Base-by-base conservation (phyloP, 1,284 basidiomycete genomes). In the Heliocybe sulcata region DNA sequence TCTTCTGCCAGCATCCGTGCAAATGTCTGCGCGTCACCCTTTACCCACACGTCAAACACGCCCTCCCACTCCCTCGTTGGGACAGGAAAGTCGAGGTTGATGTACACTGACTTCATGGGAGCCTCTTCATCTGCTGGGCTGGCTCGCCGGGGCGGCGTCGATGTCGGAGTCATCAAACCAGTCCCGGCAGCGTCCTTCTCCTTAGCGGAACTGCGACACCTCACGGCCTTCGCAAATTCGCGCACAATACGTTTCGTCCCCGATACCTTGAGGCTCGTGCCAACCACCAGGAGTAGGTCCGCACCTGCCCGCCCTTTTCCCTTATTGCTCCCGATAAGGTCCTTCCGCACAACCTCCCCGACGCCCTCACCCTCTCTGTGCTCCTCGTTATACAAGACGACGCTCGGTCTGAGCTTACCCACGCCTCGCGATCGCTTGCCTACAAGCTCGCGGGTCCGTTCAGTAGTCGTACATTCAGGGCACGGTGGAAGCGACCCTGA, bases 201-300 rank as follows among this genome's bases (percentile, higher is more conserved):
- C 25, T 65, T 67, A 11, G 69, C 63, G 25, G 65, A 58, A 2
- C 71, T 71, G 35, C 82, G 75, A 10, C 77, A 74, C 57, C 77
- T 80, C 27, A 91, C 82, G 10, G 90, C 87, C 69, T 92, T 94
- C 27, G 91, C 80, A 69, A 97, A 92, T 69, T 97, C 93, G 58
- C 92, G 83, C 27, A 96, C 92, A 66, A 98, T 91, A 59, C 91
- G 78, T 70, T 96, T 97, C 51, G 94, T 95, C 10, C 94, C 94
- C 1, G 92, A 93, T 9, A 98, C 91, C 60, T 87, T 82, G 55
- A 98, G 73, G 65, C 87, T 92, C 50, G 94, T 97, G 33, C 94
- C 94, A 14, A 92, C 93, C 9, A 98, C 94, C 51, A 98, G 73
- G 48, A 98, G 74, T 50, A 95, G 70, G 70, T 98, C 94, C 2